A percentile compares a stretch with the other conserved stretches of the same genome.
Evolutionary conservation across 208 protist species (phyloP).

Genomic region (Herpetomonas samuelpessoai): DNA sequence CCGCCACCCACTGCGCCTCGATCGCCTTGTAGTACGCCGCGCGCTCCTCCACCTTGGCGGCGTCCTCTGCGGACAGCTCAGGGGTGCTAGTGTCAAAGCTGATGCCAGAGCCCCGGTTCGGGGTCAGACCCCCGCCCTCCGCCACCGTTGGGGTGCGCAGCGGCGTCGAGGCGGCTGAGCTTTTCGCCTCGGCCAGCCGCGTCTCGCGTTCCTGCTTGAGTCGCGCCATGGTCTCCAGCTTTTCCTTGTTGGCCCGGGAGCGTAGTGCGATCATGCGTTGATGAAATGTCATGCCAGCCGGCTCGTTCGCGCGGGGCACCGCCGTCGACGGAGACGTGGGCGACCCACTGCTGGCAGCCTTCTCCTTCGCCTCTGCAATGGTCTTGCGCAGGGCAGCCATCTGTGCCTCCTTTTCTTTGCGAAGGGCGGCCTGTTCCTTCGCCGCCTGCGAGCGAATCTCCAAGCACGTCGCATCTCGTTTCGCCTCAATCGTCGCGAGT

Average conservation of each 20-base stretch:
- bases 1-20: conserved; percentile 35
- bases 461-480: background rate
- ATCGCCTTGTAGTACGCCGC: conserved; percentile 30
- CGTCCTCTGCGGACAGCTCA: conserved; percentile 31
- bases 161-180: background rate
- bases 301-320: background rate
- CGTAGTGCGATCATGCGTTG: conserved; percentile 2
- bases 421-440: conserved; percentile 8
- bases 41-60: conserved; percentile 14
- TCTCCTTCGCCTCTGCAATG: conserved; percentile 1
- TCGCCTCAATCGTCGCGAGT: background rate
- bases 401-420: conserved; percentile 8
- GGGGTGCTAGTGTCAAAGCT: conserved; percentile 2
- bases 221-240: conserved; percentile 11
- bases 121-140: background rate
- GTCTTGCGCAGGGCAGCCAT: background rate
- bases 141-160: background rate
- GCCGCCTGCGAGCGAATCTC: conserved; percentile 2
- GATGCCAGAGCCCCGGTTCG: background rate
- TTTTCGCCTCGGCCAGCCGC: conserved; percentile 4
- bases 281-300: background rate
- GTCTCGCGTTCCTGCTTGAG: conserved; percentile 16
- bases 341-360: background rate
- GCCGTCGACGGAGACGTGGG: background rate
- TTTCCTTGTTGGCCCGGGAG: conserved; percentile 12